Conservation (phyloP, 1,139 yeast genomes). For the Torulaspora pretoriensis region DNA sequence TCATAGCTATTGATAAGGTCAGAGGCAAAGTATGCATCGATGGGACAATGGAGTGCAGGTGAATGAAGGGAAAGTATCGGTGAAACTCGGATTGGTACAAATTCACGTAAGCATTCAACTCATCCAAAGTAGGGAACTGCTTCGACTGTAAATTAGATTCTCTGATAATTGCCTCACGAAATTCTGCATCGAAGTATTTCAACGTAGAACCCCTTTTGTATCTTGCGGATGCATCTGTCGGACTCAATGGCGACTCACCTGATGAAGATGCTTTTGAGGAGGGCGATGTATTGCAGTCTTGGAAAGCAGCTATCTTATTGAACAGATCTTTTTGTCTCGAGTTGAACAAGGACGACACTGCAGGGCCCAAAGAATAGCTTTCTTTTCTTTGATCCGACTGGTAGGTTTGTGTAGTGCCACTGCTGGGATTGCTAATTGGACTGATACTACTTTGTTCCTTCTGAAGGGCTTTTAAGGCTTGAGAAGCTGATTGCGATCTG, state of each 20-base stretch:
- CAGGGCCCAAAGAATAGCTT: slow-evolving; percentile 16
- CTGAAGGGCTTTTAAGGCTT: background rate
- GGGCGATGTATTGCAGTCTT: slow-evolving; percentile 4
- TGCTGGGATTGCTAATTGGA: slow-evolving; percentile 16
- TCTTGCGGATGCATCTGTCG: slow-evolving; percentile 11
- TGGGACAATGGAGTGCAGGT: slow-evolving; percentile 61
- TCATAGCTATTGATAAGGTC: slow-evolving; percentile 76
- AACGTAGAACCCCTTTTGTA: slow-evolving; percentile 14
- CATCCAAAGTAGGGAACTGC: slow-evolving; percentile 72
- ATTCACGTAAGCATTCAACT: slow-evolving; percentile 66
- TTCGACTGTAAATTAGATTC: slow-evolving; percentile 47
- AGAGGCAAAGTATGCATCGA: slow-evolving; percentile 66
- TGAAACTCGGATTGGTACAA: slow-evolving; percentile 72
- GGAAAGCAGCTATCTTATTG: slow-evolving; percentile 32
- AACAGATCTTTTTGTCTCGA: slow-evolving; percentile 58
- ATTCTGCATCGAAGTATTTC: slow-evolving; percentile 45
- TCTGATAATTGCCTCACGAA: slow-evolving; percentile 51
- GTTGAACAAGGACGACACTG: slow-evolving; percentile 42
- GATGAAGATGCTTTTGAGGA: slow-evolving; percentile 9
- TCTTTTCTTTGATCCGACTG: slow-evolving; percentile 6
- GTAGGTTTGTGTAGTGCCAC: slow-evolving; percentile 5
- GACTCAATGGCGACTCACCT: slow-evolving; percentile 6
- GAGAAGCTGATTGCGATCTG: slow-evolving; percentile 7
- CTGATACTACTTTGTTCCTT: slow-evolving; percentile 1
- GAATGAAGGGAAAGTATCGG: slow-evolving; percentile 79